Base-by-base conservation (phyloP, 2,329 filamentous ascomycete species). In the Phyllachora maydis region DNA sequence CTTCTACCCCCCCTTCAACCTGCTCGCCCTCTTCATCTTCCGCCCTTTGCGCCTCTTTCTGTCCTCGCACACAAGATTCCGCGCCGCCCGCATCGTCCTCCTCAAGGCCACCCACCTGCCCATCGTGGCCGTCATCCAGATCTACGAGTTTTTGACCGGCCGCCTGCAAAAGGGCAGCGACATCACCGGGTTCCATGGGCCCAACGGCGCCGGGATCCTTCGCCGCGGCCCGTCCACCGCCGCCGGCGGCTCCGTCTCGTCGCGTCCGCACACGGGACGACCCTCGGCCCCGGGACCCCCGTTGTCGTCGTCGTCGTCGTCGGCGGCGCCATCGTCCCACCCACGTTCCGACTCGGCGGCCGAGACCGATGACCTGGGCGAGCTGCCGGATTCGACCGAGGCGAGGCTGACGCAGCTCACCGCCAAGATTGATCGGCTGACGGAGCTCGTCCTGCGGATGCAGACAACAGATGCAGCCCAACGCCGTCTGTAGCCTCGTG, bases 1-100 rank as follows among this genome's bases (percentile, higher is more conserved):
- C 43, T 75, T 74, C 39, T 72, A 71, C 36, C 69, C 69, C 23
- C 70, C 70, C 2, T 64, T 74, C 36, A 88, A 85, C 42, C 59
- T 88, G 18, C 52, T 85, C 21, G 71, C 77, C 6, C 55, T 83
- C 26, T 47, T 72, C 31, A 56, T 73, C 30, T 69, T 83, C 39
- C 65, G 77, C 10, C 78, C 78, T 1, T 54, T 81, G 28, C 62
- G 75, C 27, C 54, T 83, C 21, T 56, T 81, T 32, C 42, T 81
- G 23, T 57, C 69, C 5, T 61, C 68, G 3, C 62, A 71, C 30
- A 51, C 52, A 28, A 61, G 59, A 28, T 60, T 83, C 34, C 69
- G 77, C 22, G 51, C 52, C 14, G 56, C 55, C 11, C 59, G 67
- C 21, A 73, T 74, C 30, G 28, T 63, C 19, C 50, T 73, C n/a